Conservation (phyloP, 495 filamentous ascomycete genomes). For the Daldinia decipiens region DNA sequence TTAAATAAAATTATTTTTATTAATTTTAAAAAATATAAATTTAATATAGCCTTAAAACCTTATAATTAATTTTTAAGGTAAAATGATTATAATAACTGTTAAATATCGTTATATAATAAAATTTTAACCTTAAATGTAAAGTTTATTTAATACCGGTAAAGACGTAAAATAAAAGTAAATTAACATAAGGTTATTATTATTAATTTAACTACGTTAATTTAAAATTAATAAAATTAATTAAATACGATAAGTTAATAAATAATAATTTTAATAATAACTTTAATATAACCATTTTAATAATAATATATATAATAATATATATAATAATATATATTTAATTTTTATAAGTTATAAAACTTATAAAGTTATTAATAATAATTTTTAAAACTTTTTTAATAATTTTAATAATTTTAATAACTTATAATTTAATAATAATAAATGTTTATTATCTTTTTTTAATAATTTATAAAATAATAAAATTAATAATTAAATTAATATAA, state of each 20-base stretch:
- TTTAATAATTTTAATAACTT: too few relatives aligned
- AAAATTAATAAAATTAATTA: slow-evolving; percentile 3
- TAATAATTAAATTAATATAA: too few relatives aligned
- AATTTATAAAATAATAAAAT: too few relatives aligned
- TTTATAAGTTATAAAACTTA: too few relatives aligned
- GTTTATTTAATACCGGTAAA: not conserved
- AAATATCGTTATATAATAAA: not conserved
- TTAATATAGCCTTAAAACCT: not conserved
- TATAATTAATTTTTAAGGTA: slow-evolving; percentile 1
- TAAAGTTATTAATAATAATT: too few relatives aligned
- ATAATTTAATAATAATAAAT: too few relatives aligned
- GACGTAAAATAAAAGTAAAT: not conserved
- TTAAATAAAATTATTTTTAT: not conserved
- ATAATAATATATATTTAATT: too few relatives aligned
- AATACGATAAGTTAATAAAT: slow-evolving; percentile 1
- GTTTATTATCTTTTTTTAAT: too few relatives aligned
- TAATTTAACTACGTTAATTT: not conserved
- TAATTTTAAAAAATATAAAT: not conserved
- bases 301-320: too few relatives aligned
- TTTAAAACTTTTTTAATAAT: too few relatives aligned
- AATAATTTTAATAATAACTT: not conserved
- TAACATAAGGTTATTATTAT: not conserved
- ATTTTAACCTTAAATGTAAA: not conserved
- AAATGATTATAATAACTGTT: not conserved
- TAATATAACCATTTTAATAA: not conserved